phyloP scores from a whole-genome alignment of 345 rosid genomes.

The Lepidium didymum region DNA sequence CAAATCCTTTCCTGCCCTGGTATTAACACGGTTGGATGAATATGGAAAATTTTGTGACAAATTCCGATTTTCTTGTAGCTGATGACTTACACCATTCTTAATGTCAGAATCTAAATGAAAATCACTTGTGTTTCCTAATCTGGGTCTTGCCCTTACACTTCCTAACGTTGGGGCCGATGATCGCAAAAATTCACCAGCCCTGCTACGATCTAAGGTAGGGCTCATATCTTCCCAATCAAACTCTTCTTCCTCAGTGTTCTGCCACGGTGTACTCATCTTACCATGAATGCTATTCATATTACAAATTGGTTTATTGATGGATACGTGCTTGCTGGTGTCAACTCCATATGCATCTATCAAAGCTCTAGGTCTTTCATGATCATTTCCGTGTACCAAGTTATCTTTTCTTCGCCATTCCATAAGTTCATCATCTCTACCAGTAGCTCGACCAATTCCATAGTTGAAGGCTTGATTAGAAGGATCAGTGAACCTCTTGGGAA shows the following conservation, averaged over 20 bases:
- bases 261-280: conserved; percentile 74
- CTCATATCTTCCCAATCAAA: conserved; percentile 99
- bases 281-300: conserved; percentile 49
- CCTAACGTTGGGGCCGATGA: conserved; percentile 45
- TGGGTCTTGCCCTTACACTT: conserved; percentile 39
- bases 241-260: conserved; percentile 98
- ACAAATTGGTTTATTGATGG: conserved; percentile 39
- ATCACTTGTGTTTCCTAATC: conserved; percentile 36
- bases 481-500: conserved; percentile 57
- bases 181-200: conserved; percentile 42
- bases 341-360: conserved; percentile 93
- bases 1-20: conserved; percentile 42
- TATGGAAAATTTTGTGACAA: conserved; percentile 32
- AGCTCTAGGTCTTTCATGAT: conserved; percentile 75
- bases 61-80: conserved; percentile 44
- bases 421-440: conserved; percentile 45
- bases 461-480: conserved; percentile 53
- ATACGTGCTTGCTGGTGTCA: conserved; percentile 52
- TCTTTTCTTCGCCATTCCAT: conserved; percentile 62
- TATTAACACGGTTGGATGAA: conserved; percentile 35
- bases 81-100: conserved; percentile 35
- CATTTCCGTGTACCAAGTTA: conserved; percentile 49
- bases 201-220: conserved; percentile 64
- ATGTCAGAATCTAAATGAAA: conserved; percentile 37
- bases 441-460: conserved; percentile 44